Evolutionary conservation across 1,139 yeast species (phyloP).

Genomic region (Geotrichum klebahnii): DNA sequence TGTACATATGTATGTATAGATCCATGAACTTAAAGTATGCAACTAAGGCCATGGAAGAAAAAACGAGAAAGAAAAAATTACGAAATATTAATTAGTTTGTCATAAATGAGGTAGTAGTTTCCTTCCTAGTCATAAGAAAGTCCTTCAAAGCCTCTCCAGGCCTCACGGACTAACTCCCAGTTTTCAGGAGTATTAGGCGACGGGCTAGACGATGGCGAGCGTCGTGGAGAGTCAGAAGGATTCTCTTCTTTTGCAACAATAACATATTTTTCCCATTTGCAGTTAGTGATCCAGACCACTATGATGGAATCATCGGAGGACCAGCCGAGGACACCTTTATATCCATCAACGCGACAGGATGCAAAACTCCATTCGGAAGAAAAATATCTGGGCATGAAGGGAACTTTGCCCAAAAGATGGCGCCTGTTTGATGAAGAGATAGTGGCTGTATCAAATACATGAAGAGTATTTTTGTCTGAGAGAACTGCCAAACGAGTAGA

Average conservation of each 20-base stretch:
- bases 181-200: constrained; percentile 24
- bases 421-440: constrained; percentile 49
- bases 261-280: constrained; percentile 81
- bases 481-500: constrained; percentile 75
- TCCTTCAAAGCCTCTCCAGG: constrained; percentile 66
- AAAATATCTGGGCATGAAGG: constrained; percentile 71
- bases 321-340: constrained; percentile 73
- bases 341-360: constrained; percentile 55
- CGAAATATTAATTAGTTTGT: background rate
- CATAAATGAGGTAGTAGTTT: too few relatives aligned
- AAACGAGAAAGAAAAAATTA: background rate
- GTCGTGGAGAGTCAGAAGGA: constrained; percentile 27
- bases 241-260: constrained; percentile 49
- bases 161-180: constrained; percentile 66
- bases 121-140: constrained; percentile 22
- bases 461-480: constrained; percentile 85
- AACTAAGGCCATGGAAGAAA: too few relatives aligned
- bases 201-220: constrained; percentile 20
- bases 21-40: too few relatives aligned
- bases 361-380: constrained; percentile 88
- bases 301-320: constrained; percentile 61
- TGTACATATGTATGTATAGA: too few relatives aligned
- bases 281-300: constrained; percentile 61
- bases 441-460: constrained; percentile 56
- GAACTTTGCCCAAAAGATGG: constrained; percentile 65